Conservation (phyloP, 2,329 filamentous ascomycete genomes). For the Colletotrichum coccodes region DNA sequence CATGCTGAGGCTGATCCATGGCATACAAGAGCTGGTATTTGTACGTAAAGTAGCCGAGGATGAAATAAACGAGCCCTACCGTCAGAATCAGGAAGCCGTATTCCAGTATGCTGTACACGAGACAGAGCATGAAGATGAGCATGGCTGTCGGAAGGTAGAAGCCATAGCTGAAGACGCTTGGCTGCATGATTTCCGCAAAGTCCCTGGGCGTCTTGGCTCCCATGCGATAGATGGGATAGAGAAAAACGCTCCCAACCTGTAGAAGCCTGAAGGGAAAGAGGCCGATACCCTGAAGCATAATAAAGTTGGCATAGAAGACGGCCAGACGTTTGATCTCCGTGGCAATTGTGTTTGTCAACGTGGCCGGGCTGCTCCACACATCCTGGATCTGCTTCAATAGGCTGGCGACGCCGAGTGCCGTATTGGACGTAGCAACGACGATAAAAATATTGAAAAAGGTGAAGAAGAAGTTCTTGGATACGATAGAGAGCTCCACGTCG, state of each 20-base stretch:
- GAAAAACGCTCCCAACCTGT: conserved; percentile 84
- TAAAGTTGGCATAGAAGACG: conserved; percentile 91
- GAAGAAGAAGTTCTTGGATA: conserved; percentile 99
- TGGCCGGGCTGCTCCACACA: conserved; percentile 80
- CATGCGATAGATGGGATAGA: conserved; percentile 85
- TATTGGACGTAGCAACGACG: conserved; percentile 89
- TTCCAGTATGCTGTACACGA: conserved; percentile 90
- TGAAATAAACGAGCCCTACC: conserved; percentile 85
- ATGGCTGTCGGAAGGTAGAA: conserved; percentile 95
- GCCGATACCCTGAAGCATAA: conserved; percentile 93
- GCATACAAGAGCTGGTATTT: conserved; percentile 98
- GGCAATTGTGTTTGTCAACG: conserved; percentile 81
- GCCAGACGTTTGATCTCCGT: conserved; percentile 78
- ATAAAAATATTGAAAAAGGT: conserved; percentile 99
- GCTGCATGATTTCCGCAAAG: conserved; percentile 82
- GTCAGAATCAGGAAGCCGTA: conserved; percentile 84
- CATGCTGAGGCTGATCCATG: conserved; percentile 96
- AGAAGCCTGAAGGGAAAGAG: conserved; percentile 92
- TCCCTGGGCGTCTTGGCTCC: conserved; percentile 90
- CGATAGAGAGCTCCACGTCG: conserved; percentile 92
- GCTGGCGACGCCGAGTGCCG: conserved; percentile 82
- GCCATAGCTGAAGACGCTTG: conserved; percentile 92
- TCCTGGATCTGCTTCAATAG: conserved; percentile 79
- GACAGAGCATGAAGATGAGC: conserved; percentile 92
- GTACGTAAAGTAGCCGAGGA: conserved; percentile 87